Percentiles rank a stretch among this genome's conserved stretches.
These are phyloP conservation scores for Fusarium xyrophilum DNA, from an alignment of 2,329 filamentous ascomycete genomes.

Conservation along the genomic window DNA sequence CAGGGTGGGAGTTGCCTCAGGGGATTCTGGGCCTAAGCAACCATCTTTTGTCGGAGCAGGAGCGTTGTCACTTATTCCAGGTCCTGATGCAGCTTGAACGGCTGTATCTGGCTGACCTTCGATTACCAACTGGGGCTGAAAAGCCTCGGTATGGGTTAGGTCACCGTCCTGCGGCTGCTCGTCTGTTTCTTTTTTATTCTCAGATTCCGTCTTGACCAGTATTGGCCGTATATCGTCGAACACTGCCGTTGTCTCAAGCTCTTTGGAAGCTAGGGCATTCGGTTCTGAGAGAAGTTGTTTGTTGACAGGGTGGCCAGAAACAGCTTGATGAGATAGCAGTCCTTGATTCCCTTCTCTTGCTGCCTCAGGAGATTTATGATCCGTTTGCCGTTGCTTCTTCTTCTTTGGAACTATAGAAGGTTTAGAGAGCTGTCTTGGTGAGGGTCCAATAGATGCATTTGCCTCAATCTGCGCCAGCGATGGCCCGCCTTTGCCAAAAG, in stretches of 20 bases:
- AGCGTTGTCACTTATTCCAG: neutral
- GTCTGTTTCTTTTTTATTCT: slow-evolving; percentile 24
- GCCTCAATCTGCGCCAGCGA: neutral
- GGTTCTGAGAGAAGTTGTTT: neutral
- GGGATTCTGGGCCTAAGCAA: neutral
- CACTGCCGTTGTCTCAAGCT: neutral
- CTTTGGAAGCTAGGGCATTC: neutral
- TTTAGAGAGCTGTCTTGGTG: neutral
- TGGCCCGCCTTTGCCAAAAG: neutral
- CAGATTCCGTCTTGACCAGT: neutral
- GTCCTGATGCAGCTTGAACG: neutral
- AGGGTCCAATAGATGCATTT: neutral
- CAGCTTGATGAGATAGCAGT: neutral
- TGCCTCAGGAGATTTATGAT: neutral
- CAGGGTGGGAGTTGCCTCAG: neutral
- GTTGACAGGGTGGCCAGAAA: neutral
- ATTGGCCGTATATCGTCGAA: neutral
- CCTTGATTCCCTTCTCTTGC: neutral
- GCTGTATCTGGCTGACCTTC: neutral
- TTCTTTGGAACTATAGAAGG: slow-evolving; percentile 35
- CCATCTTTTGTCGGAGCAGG: neutral
- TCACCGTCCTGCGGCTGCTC: slow-evolving; percentile 1
- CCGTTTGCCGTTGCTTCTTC: slow-evolving; percentile 40
- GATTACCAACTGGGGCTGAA: neutral
- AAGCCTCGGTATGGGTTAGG: neutral